Evolutionary conservation across 129 eudicot species (phyloP).

Genomic region (Centella asiatica): DNA sequence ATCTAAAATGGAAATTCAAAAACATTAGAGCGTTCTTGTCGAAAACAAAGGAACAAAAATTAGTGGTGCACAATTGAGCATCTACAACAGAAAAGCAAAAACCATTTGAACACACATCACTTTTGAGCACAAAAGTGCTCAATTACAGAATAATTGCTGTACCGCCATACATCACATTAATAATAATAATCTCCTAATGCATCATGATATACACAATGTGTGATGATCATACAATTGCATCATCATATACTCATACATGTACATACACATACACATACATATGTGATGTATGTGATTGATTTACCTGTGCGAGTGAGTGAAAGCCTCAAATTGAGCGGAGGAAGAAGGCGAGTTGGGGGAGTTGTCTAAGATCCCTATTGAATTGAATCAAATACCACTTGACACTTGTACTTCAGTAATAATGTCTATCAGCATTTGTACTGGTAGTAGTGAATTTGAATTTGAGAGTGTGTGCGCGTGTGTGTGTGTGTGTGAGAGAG

Average conservation of each 20-base stretch:
- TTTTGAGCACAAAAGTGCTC: background rate
- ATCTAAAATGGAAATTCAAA: background rate
- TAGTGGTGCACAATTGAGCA: slow-evolving; percentile 2
- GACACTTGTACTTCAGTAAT: no score
- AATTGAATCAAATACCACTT: background rate
- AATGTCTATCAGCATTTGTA: no score
- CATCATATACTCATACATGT: background rate
- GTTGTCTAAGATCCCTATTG: background rate
- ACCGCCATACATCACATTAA: background rate
- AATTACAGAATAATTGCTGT: slow-evolving; percentile 1
- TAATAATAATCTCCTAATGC: background rate
- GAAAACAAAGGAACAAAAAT: background rate
- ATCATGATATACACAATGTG: background rate
- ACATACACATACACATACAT: no score
- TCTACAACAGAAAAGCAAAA: background rate
- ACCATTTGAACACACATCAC: background rate
- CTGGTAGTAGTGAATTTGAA: background rate
- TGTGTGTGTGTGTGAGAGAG: no score
- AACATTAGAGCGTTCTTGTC: background rate
- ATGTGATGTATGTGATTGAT: no score
- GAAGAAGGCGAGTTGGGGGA: background rate
- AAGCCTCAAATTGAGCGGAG: background rate
- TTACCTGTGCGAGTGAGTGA: background rate
- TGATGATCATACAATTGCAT: background rate
- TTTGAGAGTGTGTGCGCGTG: background rate